Base-by-base conservation (phyloP, 108 stramenopile species). In the Nitzschia sp. region DNA sequence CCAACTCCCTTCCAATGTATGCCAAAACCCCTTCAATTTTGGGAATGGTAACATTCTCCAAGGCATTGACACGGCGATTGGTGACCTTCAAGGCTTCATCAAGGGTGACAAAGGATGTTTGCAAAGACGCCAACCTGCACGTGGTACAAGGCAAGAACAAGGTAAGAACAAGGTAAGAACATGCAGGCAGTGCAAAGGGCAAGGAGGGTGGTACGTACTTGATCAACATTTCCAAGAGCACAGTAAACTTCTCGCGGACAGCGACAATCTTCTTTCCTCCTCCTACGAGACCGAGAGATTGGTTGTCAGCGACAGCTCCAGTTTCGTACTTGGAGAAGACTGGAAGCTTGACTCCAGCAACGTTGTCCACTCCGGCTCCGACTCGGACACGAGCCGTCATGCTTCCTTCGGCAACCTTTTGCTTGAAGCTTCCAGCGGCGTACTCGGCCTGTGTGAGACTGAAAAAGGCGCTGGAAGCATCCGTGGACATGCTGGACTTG, bases 11-110 rank as follows among this genome's bases (percentile, higher is more conserved):
- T 51, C 83, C 86, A 80, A 98, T 98, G 80, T 98, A 98, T 50
- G 70, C 74, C 51, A 98, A 77, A n/a, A 86, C 82, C 8, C 61
- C 78, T 76, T 97, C 89, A 78, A 98, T 98, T 53, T 91, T 93
- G 42, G 97, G 97, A 84, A 98, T 94, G 53, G 97, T 98, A 17
- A 98, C 97, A 80, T 97, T 97, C 77, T 98, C 97, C 77, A 98
- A 81, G 17, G 97, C 97, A 81, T 98, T 98, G 41, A 96, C 96
- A 72, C 97, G 91, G 53, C 97, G 92, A 77, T 98, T 98, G 38
- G 96, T 98, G 10, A 98, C 90, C 80, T 98, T 98, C 79, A 96
- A 78, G 9, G 97, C 96, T 78, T 98, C 97, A 79, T 98, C 97
- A 57, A 98, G 83, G 39, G 97, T 97, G 3, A 94, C 81, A 75